Conservation (phyloP, 257 asterid species). For the Avicennia marina region DNA sequence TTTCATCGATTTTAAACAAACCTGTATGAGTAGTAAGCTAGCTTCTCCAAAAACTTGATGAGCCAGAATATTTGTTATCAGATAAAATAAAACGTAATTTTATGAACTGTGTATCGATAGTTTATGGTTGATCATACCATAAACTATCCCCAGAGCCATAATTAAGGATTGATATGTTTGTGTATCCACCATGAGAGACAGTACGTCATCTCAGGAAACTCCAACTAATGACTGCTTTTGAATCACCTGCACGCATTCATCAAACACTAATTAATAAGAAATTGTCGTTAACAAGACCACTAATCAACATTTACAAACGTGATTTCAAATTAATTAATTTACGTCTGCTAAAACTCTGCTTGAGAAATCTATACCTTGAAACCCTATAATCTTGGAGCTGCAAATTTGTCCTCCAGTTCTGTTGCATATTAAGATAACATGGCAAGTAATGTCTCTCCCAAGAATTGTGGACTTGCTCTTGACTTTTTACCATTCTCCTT, state of each 20-base stretch:
- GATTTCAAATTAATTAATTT: no score
- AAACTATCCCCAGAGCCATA: conserved; percentile 41
- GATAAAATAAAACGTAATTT: no score
- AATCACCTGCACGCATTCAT: no score
- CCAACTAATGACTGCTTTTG: conserved; percentile 36
- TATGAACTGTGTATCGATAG: conserved; percentile 14
- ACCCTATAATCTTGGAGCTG: conserved; percentile 26
- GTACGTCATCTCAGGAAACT: conserved; percentile 44
- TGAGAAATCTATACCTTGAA: conserved; percentile 18
- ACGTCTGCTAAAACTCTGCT: conserved; percentile 36
- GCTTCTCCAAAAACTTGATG: no score
- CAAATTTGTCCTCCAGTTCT: conserved; percentile 1
- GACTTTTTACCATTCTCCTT: conserved; percentile 29
- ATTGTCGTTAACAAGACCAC: no score
- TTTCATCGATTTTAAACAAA: no score
- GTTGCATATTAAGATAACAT: conserved; percentile 21
- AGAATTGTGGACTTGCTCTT: conserved; percentile 20
- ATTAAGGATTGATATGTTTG: conserved; percentile 35
- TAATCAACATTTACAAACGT: no score
- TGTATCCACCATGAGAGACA: conserved; percentile 40
- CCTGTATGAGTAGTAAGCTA: no score
- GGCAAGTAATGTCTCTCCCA: conserved; percentile 14
- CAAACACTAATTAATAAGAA: no score
- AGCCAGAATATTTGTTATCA: no score
- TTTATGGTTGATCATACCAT: conserved; percentile 34